Base-by-base conservation (phyloP, 2,329 filamentous ascomycete genomes). In the Monosporascus ibericus region DNA sequence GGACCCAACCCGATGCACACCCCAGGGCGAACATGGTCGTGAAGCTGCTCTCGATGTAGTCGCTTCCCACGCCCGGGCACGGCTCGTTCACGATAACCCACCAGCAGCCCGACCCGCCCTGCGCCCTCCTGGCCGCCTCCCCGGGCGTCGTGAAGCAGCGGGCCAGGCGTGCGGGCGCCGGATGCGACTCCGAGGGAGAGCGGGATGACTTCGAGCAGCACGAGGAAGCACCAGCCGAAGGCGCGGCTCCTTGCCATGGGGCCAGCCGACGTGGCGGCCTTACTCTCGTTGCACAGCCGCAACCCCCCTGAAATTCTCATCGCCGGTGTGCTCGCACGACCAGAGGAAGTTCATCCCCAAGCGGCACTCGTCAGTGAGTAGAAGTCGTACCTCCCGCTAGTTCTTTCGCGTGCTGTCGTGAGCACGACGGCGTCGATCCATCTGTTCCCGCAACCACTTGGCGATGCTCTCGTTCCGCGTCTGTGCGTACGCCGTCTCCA, bases 1-100 rank as follows among this genome's bases (percentile, higher is more conserved):
- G 70, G 63, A 0, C 73, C 75, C 6, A 72, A 40, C 27, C 70
- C 60, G 7, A 69, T 65, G 0, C 75, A 80, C 81, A 65, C 0
- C 76, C 74, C 50, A 78, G 80, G 0, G 74, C 70, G 58, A 82
- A 83, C 75, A 85, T 80, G 3, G 79, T 80, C 2, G 77, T 77
- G 7, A 75, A 80, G 30, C 79, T 81, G 36, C 77, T 79, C 67
- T 85, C 79, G 47, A 85, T 76, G 63, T 80, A 85, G 63, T 86
- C 85, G 2, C 78, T 24, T 5, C 72, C 57, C 38, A 64, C 58
- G 1, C 72, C 73, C 0, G 74, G 71, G 51, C 77, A 75, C 27
- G 71, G 65, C 52, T 74, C 70, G 57, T 74, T 74, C 73, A 84
- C 78, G 42, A 84, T 70, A 48, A 82, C 66, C 75, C 78, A 84